phyloP scores from a whole-genome alignment of 495 filamentous ascomycete genomes.

The Hypoxylon intermedium region DNA sequence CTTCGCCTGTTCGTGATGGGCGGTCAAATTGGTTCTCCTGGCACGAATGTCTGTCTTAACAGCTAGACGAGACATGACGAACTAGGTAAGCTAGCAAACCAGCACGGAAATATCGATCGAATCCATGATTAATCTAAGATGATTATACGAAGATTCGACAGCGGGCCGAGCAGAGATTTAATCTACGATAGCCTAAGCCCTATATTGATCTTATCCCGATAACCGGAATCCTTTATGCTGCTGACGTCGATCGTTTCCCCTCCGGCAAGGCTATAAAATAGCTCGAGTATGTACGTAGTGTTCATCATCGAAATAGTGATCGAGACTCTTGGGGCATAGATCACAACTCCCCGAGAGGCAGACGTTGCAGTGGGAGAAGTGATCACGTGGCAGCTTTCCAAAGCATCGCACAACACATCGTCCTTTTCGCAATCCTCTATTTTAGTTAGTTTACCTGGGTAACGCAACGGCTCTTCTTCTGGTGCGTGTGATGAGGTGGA shows the following conservation, averaged over 20 bases:
- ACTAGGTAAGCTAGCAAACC: no score
- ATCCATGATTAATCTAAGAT: no score
- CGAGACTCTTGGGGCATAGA: neutral
- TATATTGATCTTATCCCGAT: neutral
- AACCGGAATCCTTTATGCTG: neutral
- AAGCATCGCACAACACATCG: neutral
- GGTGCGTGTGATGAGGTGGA: neutral
- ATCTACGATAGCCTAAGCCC: neutral
- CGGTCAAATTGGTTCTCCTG: no score
- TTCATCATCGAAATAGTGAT: neutral
- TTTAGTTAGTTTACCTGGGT: neutral
- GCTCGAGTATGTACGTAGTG: neutral
- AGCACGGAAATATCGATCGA: no score
- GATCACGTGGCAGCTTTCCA: neutral
- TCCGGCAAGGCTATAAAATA: neutral
- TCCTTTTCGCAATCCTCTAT: neutral
- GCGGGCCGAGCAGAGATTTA: no score
- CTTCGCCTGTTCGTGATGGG: no score
- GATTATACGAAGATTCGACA: no score
- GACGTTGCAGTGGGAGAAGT: neutral
- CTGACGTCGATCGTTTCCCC: neutral
- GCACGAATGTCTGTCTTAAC: no score
- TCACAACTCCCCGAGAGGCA: neutral
- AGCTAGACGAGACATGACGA: no score
- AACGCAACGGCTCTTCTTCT: no score